These are phyloP conservation scores for Ilyonectria sp. DNA, from an alignment of 2,329 filamentous ascomycete species.

Conservation along the genomic window DNA sequence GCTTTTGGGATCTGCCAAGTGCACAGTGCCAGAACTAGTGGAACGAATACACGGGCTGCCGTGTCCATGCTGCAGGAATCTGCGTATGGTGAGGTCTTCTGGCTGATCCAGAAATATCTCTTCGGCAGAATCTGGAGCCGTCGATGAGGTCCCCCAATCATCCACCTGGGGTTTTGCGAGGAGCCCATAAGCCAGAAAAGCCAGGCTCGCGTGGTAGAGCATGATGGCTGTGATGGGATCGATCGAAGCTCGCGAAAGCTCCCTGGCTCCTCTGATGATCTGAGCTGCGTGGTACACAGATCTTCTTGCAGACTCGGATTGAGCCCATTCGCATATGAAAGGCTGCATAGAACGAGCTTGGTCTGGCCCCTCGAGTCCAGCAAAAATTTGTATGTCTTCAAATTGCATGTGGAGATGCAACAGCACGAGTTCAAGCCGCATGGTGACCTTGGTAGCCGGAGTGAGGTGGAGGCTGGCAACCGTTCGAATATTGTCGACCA, in stretches of 20 bases:
- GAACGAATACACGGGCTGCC: background rate
- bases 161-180: slow-evolving; percentile 11
- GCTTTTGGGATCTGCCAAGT: slow-evolving; percentile 32
- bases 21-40: slow-evolving; percentile 8
- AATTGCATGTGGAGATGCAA: slow-evolving; percentile 59
- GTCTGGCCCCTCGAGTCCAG: slow-evolving; percentile 58
- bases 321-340: slow-evolving; percentile 54
- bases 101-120: slow-evolving; percentile 28
- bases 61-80: background rate
- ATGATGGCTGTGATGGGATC: slow-evolving; percentile 46
- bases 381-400: slow-evolving; percentile 59
- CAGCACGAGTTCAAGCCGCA: slow-evolving; percentile 52
- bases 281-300: slow-evolving; percentile 50
- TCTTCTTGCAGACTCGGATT: slow-evolving; percentile 52
- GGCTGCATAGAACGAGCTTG: slow-evolving; percentile 54
- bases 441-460: slow-evolving; percentile 38
- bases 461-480: slow-evolving; percentile 6
- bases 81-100: slow-evolving; percentile 18
- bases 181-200: slow-evolving; percentile 47
- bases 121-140: slow-evolving; percentile 3
- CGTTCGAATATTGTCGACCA: slow-evolving; percentile 39
- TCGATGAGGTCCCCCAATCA: background rate
- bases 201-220: slow-evolving; percentile 48
- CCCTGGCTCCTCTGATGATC: slow-evolving; percentile 42
- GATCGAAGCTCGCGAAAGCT: slow-evolving; percentile 35